Evolutionary conservation across 2,329 filamentous ascomycete genomes (phyloP).

Genomic region (Xenosphaeropsis pyriputrescens): DNA sequence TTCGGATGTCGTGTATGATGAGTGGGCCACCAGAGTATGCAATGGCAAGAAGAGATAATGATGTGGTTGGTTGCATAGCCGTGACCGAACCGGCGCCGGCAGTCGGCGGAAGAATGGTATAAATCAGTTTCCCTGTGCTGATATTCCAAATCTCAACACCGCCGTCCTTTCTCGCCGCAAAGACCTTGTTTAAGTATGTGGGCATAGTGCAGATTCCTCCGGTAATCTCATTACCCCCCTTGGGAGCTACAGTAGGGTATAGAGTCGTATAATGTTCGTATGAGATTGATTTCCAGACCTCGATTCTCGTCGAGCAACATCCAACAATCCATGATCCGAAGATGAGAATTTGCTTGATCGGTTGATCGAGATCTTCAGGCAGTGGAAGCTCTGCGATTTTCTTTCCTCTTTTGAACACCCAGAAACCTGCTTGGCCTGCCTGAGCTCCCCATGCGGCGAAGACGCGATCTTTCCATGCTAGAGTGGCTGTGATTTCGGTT

Average conservation of each 20-base stretch:
- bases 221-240: conserved; percentile 54
- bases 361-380: conserved; percentile 49
- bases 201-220: conserved; percentile 78
- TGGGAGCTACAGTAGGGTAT: conserved; percentile 34
- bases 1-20: conserved; percentile 67
- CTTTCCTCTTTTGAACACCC: conserved; percentile 86
- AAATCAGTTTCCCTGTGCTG: conserved; percentile 79
- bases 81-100: conserved; percentile 69
- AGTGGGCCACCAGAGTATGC: conserved; percentile 71
- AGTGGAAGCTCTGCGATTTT: conserved; percentile 62
- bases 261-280: conserved; percentile 87
- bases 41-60: conserved; percentile 73
- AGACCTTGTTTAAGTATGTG: conserved; percentile 91
- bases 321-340: conserved; percentile 89
- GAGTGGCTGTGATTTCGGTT: conserved; percentile 69
- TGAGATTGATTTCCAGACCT: conserved; percentile 77
- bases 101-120: conserved; percentile 69
- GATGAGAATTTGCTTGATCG: conserved; percentile 62
- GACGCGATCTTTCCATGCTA: conserved; percentile 74
- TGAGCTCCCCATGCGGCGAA: conserved; percentile 78
- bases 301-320: conserved; percentile 59
- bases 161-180: conserved; percentile 76
- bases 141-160: conserved; percentile 96
- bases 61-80: conserved; percentile 71
- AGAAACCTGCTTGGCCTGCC: conserved; percentile 48